phyloP scores from a whole-genome alignment of 805 yeast genomes.

The Ogataea ganodermae region DNA sequence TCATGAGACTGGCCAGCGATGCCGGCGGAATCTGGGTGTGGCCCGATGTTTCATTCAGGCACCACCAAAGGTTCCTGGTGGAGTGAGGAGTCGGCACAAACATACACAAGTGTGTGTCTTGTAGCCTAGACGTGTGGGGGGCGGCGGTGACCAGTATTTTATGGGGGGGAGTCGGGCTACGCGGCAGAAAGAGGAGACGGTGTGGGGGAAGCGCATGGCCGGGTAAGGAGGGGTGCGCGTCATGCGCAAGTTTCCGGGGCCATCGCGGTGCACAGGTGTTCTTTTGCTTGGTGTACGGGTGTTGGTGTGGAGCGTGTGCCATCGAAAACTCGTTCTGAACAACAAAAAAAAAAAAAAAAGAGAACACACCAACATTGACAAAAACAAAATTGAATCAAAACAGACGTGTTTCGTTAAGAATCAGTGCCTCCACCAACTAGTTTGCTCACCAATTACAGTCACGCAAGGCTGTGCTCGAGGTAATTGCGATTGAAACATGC shows the following conservation, averaged over 20 bases:
- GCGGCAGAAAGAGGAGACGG: constrained; percentile 10
- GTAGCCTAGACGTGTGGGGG: constrained; percentile 4
- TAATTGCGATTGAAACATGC: neutral
- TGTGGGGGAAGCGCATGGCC: constrained; percentile 1
- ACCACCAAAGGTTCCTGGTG: no score
- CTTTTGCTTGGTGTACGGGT: neutral
- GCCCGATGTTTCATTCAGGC: no score
- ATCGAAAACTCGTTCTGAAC: neutral
- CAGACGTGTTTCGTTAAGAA: neutral
- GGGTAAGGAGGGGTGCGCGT: no score
- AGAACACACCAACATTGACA: neutral
- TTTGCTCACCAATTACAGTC: no score
- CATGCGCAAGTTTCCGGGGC: neutral
- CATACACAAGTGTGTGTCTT: no score
- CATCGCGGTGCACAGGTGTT: constrained; percentile 7
- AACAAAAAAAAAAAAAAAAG: neutral
- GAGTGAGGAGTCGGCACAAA: no score
- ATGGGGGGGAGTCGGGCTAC: neutral
- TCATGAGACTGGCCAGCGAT: no score
- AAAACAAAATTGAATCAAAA: neutral
- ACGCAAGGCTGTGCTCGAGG: no score
- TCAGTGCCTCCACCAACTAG: no score
- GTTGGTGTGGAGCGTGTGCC: no score
- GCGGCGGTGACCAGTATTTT: neutral
- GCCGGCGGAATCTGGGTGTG: no score